Conservation (phyloP, 148 eudicot genomes). For the Linanthus parryae region DNA sequence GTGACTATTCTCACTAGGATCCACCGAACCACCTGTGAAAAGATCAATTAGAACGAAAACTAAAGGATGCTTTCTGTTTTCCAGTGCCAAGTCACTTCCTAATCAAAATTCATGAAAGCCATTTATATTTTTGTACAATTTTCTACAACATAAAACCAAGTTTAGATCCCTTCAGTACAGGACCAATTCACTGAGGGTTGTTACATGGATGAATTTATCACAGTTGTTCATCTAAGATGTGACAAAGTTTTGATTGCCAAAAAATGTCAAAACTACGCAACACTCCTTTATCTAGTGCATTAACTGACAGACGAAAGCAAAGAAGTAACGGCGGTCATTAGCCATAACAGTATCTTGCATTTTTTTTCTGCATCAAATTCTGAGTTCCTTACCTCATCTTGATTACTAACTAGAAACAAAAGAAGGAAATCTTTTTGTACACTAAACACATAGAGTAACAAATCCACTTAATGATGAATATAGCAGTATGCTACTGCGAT, state of each 20-base stretch:
- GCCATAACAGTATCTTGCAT: too few species aligned
- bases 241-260: too few species aligned
- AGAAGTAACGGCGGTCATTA: too few species aligned
- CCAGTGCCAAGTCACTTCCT: not conserved
- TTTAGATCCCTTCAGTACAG: not conserved
- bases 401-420: not conserved
- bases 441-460: not conserved
- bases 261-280: too few species aligned
- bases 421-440: not conserved
- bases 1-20: conserved; percentile 30
- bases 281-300: too few species aligned
- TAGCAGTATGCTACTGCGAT: not conserved
- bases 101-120: not conserved
- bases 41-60: conserved; percentile 1
- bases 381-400: not conserved
- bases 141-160: not conserved
- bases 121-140: not conserved
- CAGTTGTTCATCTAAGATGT: too few species aligned
- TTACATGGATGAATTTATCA: too few species aligned
- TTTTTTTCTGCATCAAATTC: too few species aligned
- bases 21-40: conserved; percentile 46
- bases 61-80: not conserved
- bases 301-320: too few species aligned
- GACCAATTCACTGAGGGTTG: not conserved
- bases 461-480: not conserved